A percentile compares a stretch with the other conserved stretches of the same genome.
Conservation (phyloP, 1,284 basidiomycete species). For the Mycosarcoma maydis region DNA sequence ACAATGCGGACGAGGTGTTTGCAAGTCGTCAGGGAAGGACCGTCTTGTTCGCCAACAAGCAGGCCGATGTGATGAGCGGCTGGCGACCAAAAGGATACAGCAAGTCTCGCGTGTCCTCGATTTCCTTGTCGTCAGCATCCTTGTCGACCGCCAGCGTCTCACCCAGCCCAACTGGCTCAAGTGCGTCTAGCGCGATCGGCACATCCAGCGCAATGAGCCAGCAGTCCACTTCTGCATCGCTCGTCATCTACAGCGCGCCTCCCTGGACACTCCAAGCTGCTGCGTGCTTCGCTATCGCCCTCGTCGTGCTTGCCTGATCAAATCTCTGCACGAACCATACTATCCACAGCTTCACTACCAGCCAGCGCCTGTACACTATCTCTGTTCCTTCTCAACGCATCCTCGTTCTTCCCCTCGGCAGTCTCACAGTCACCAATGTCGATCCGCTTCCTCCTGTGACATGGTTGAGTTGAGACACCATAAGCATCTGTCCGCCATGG, state of each 20-base stretch:
- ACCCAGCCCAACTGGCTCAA: neutral
- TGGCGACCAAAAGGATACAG: conserved; percentile 60
- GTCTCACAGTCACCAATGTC: too few species aligned
- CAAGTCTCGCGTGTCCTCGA: neutral
- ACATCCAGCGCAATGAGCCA: neutral
- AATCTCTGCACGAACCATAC: too few species aligned
- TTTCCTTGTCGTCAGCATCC: too few species aligned
- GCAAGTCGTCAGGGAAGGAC: conserved; percentile 50
- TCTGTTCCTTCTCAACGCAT: too few species aligned
- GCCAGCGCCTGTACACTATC: conserved; percentile 4
- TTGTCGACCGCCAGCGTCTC: too few species aligned
- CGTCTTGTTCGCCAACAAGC: conserved; percentile 50
- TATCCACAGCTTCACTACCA: neutral
- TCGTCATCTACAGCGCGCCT: too few species aligned
- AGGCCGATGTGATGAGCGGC: conserved; percentile 44
- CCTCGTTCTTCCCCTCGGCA: too few species aligned
- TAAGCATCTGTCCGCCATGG: too few species aligned
- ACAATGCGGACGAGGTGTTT: conserved; percentile 59
- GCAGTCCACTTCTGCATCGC: neutral
- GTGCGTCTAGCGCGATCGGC: neutral
- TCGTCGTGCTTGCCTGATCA: neutral
- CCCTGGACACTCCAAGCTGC: too few species aligned
- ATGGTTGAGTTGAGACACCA: too few species aligned
- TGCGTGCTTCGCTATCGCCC: too few species aligned
- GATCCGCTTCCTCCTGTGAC: too few species aligned